Conservation (phyloP, 805 yeast species). For the Ogataea sp. region DNA sequence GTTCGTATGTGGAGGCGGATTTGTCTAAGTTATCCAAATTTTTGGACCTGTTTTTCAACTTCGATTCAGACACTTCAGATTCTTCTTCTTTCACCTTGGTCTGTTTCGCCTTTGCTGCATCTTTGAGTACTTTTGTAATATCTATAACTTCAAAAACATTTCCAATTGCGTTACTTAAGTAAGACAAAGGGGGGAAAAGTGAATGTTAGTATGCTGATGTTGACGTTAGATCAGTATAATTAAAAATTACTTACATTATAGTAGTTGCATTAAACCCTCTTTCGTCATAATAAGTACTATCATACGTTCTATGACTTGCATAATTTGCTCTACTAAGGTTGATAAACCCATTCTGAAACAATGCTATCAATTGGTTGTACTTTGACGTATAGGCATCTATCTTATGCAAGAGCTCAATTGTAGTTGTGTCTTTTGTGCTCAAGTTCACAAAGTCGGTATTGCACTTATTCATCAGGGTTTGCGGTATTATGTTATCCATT, state of each 20-base stretch:
- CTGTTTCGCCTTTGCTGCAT: neutral
- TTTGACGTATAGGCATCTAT: slow-evolving; percentile 27
- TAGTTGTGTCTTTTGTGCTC: neutral
- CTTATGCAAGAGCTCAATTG: slow-evolving; percentile 19
- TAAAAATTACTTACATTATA: slow-evolving; percentile 5
- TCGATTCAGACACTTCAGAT: neutral
- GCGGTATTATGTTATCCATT: neutral
- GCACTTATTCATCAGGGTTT: neutral
- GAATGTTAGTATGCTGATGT: neutral
- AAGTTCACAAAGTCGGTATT: no score
- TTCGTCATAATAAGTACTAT: slow-evolving; percentile 12
- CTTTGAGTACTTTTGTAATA: neutral
- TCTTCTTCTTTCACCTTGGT: neutral
- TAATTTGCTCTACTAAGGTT: slow-evolving; percentile 37
- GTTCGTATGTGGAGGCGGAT: no score
- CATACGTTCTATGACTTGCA: slow-evolving; percentile 13
- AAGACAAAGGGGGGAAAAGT: no score
- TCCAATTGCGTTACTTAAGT: no score
- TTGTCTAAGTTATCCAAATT: neutral
- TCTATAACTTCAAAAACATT: neutral
- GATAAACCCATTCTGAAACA: slow-evolving; percentile 28
- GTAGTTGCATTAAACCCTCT: slow-evolving; percentile 10
- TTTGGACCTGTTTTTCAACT: neutral
- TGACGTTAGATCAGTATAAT: neutral
- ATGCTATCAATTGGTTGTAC: slow-evolving; percentile 13